Base-by-base conservation (phyloP, 768 basidiomycete species). In the Cyathus striatus region DNA sequence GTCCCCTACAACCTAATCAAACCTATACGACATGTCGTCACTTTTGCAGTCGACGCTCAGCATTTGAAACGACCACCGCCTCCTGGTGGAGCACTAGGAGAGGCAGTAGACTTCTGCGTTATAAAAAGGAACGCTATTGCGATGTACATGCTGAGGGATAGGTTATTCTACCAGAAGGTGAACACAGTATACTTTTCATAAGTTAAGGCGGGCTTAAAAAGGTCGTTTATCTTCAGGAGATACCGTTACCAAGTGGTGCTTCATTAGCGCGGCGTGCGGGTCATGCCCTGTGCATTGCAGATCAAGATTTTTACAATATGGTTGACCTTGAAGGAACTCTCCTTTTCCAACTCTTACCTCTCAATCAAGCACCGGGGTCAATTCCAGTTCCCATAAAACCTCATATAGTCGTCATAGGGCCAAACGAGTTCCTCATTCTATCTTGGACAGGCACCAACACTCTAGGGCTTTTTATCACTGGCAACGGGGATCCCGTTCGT, bases 401-500 rank as follows among this genome's bases (percentile, higher is more conserved):
- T 0, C 78, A 76, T 20, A 89, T 95, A 38, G 78, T 81, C 1
- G 78, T 90, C 18, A 76, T 94, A 20, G 72, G 75, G 25, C 78
- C 79, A 23, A 79, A 76, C 49, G 93, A 96, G 60, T 96, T 93
- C 51, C 73, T 97, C 33, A 72, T 96, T 17, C 69, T 90, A 13
- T 88, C 87, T 2, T 93, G 86, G 78, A 92, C 84, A 1, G 94
- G 90, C 12, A 64, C 71, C 3, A 80, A 76, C 41, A 88, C 89
- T 0, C 68, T 97, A 30, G 94, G 94, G 0, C 66, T 98, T 7
- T 98, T 97, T 52, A 72, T 97, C 49, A 90, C 78, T 12, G 78
- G 81, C 0, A 76, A 79, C 2, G 93, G 91, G 0, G 92, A 95
- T 60, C 91, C 94, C 4, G 83, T 91, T 6, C 75, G 93, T 36